Evolutionary conservation across 2,329 filamentous ascomycete species (phyloP), one percentile per base, ranked within the genome.

Genomic region (Talaromyces sp.): DNA sequence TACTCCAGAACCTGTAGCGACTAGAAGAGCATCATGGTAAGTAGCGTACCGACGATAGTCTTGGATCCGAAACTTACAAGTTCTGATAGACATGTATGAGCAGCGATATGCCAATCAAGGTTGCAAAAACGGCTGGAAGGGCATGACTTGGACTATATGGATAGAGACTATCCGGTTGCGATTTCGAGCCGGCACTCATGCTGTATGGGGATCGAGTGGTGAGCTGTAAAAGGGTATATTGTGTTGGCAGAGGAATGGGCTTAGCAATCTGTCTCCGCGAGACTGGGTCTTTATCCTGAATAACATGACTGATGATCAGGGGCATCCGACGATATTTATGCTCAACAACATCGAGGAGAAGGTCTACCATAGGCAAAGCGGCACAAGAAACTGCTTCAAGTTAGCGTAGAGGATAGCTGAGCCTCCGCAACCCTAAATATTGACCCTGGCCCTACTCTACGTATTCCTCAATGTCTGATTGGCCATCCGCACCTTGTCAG

Each of bases 51-150:
- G 13, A 16, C n/a, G 2, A 39, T 11, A 3, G 35, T 22, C 14
- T 33, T 16, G 3, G 35, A 22, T 6, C 7, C 9, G 22, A 22
- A 3, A 67, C 74, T 65, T 43, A 77, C 74, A 74, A 74, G 60
- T 76, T 77, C 62, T 77, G 75, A 59, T 68, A 74, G 16, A 70
- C 66, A 54, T 77, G 75, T 16, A 73, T 14, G 1, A 72, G 5
- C 4, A 76, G 64, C 10, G 75, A 77, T 43, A 72, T 56, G 33
- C 71, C 73, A 22, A 77, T 69, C 3, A 77, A 54, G 3, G 67
- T 71, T 9, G 74, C 72, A 61, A 77, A 78, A 22, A 76, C 66
- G 2, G 71, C 70, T 9, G 76, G 75, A 27, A 77, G 66, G 8
- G 71, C 67, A 71, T 76, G 73, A 57, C 69, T 76, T 16, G 76